Base-by-base conservation (phyloP, 495 filamentous ascomycete species). In the Cercophora newfieldiana region DNA sequence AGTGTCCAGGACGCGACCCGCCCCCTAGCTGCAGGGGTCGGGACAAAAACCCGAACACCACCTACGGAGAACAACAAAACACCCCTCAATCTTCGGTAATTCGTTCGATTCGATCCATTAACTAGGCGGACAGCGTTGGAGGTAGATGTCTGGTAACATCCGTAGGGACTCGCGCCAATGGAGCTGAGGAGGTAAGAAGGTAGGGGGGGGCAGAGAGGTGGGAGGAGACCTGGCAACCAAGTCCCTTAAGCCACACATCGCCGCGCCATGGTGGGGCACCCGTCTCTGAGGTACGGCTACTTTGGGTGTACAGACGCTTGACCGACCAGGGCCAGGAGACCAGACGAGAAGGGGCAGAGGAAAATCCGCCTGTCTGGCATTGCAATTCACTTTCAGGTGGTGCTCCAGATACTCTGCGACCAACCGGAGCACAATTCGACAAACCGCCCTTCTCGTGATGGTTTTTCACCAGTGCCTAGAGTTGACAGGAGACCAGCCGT, bases 1-100 rank as follows among this genome's bases (percentile, higher is more conserved):
- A 67, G 66, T 60, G 66, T 60, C 66, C 60, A 49, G 60, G 66
- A 59, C 60, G 59, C 31, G 56, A 50, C 57, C 64, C 64, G 66
- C 53, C 53, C 37, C 37, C 10, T 44, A 8, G 37, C 37, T 33
- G 49, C 53, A 63, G 66, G 66, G 66, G 66, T 33, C 37, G 7
- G 18, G 18, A 24, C 21, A 28, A 47, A n/a, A 30, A 59, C 19
- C 37, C 33, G n/a, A 33, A 55, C 29, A 22, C 54, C 14, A 61
- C 26, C 7, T 18, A 22, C n/a, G 48, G 24, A 33, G 29, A 33
- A 14, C 22, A n/a, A n/a, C n/a, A n/a, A n/a, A 47, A 47, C 37
- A 47, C 7, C 37, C 8, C 37, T 47, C 8, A 47, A 47, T n/a
- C n/a, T n/a, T n/a, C n/a, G n/a, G n/a, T n/a, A n/a, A n/a, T n/a